Conservation (phyloP, 2,329 filamentous ascomycete genomes). For the Aspergillus unguis region DNA sequence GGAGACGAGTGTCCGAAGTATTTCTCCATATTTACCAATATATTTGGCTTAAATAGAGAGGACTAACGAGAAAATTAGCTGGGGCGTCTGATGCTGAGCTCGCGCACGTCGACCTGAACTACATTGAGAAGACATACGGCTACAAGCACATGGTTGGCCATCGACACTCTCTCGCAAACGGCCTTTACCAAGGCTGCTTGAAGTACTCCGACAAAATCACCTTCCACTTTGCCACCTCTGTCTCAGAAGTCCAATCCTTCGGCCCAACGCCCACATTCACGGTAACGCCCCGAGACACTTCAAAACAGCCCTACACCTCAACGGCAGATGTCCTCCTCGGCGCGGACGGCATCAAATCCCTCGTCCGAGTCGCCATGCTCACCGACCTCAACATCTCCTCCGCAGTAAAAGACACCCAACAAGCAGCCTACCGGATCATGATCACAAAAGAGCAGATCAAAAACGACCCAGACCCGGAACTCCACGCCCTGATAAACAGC, state of each 20-base stretch:
- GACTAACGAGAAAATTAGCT: constrained; percentile 37
- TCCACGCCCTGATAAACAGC: constrained; percentile 55
- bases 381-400: constrained; percentile 36
- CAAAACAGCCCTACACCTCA: constrained; percentile 47
- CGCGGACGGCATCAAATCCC: constrained; percentile 55
- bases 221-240: constrained; percentile 64
- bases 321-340: constrained; percentile 52
- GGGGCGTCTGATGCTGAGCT: constrained; percentile 67
- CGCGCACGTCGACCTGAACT: constrained; percentile 65
- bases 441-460: constrained; percentile 47
- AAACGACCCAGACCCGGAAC: constrained; percentile 51
- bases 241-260: constrained; percentile 58
- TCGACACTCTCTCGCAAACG: constrained; percentile 66
- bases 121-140: constrained; percentile 65
- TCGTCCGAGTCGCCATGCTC: constrained; percentile 44
- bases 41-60: neutral
- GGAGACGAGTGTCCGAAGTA: constrained; percentile 69
- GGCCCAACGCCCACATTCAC: constrained; percentile 59
- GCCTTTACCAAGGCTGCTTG: constrained; percentile 68
- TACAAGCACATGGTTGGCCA: constrained; percentile 80
- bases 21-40: neutral
- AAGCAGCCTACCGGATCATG: constrained; percentile 55
- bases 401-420: constrained; percentile 48
- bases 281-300: constrained; percentile 54
- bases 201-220: constrained; percentile 56